phyloP scores from a whole-genome alignment of 2,329 filamentous ascomycete species.

The Talaromyces funiculosus region DNA sequence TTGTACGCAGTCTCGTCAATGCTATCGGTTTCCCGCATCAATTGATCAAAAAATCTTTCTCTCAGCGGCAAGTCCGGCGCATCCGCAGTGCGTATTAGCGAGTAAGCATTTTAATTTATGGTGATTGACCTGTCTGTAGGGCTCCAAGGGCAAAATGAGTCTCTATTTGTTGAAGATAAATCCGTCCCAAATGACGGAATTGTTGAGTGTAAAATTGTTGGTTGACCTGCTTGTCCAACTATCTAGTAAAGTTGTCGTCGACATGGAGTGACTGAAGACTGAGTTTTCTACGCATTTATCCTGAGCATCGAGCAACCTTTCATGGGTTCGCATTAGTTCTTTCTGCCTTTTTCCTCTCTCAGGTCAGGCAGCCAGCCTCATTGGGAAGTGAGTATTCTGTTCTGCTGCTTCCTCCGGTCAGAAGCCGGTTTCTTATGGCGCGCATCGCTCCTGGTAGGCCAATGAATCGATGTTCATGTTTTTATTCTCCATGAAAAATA shows the following conservation, averaged over 20 bases:
- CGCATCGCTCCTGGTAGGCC: not conserved
- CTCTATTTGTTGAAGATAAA: not conserved
- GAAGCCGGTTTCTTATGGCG: slow-evolving; percentile 12
- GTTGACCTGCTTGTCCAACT: not conserved
- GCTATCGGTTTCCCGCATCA: not conserved
- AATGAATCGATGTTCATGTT: not conserved
- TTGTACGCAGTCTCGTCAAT: not conserved
- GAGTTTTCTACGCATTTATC: not conserved
- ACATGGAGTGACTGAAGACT: not conserved
- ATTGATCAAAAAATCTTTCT: not conserved
- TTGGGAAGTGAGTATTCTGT: slow-evolving; percentile 2
- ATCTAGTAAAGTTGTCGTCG: not conserved
- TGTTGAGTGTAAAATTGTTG: not conserved
- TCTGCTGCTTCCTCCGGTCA: slow-evolving; percentile 39
- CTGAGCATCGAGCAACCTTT: not conserved
- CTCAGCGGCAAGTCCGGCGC: not conserved
- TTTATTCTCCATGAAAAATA: no score
- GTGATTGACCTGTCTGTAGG: not conserved
- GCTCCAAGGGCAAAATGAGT: no score
- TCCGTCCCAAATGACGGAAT: not conserved
- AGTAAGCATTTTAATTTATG: no score
- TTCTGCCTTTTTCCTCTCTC: slow-evolving; percentile 2
- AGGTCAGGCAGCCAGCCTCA: not conserved
- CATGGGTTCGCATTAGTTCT: not conserved
- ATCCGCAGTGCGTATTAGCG: not conserved